Percentiles rank a stretch among this genome's conserved stretches.
phyloP scores from a whole-genome alignment of 1,139 yeast species.

The Lodderomyces parapsilosis region DNA sequence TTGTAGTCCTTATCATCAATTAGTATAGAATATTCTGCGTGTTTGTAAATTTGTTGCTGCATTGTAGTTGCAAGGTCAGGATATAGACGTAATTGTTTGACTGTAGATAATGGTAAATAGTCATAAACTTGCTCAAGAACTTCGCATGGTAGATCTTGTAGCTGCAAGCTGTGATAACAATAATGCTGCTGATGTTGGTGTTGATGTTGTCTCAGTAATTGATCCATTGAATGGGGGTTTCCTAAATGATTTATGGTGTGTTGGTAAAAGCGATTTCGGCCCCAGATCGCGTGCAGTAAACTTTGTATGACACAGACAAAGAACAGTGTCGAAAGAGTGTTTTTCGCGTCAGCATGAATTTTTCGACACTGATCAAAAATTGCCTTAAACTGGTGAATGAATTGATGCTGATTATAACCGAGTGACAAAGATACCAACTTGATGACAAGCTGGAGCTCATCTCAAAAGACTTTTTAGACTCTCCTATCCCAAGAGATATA shows the following conservation, averaged over 20 bases:
- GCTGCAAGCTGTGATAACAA: too few relatives aligned
- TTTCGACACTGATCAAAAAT: too few relatives aligned
- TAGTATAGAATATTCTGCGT: conserved; percentile 11
- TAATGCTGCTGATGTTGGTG: too few relatives aligned
- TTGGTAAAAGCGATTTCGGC: background rate
- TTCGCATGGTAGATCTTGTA: conserved; percentile 18
- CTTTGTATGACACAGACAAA: too few relatives aligned
- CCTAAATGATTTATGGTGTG: background rate
- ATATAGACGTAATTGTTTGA: conserved; percentile 11
- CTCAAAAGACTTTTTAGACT: too few relatives aligned
- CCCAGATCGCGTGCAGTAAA: too few relatives aligned
- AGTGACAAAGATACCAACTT: too few relatives aligned
- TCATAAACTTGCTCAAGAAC: conserved; percentile 11
- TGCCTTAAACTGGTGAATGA: too few relatives aligned
- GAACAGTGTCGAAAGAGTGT: too few relatives aligned
- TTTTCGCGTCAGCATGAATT: too few relatives aligned
- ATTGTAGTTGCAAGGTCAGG: conserved; percentile 7
- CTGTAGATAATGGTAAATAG: conserved; percentile 10
- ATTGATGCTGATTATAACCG: too few relatives aligned
- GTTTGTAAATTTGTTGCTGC: conserved; percentile 4
- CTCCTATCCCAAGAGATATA: background rate
- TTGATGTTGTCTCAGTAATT: background rate
- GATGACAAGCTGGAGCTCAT: too few relatives aligned
- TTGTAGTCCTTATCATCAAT: conserved; percentile 6
- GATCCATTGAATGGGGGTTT: background rate